phyloP scores from a whole-genome alignment of 1,284 basidiomycete genomes.

The Cutaneotrichosporon cavernicola region DNA sequence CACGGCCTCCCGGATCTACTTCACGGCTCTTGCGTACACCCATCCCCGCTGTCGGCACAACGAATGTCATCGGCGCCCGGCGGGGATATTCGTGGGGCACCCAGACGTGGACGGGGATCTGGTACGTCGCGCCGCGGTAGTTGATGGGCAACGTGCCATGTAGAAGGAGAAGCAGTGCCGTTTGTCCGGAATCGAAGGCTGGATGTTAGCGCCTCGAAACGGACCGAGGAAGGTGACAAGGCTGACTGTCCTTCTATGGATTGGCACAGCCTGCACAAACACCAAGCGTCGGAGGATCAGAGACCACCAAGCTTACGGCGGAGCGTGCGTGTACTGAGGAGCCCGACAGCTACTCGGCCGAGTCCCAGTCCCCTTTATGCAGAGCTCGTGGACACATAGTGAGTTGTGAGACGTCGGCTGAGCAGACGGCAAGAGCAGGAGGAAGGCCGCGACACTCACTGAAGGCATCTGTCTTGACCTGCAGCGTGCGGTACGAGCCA shows the following conservation, averaged over 20 bases:
- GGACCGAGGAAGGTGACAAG: background rate
- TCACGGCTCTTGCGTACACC: slow-evolving; percentile 73
- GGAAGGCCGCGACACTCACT: slow-evolving; percentile 58
- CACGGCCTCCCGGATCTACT: slow-evolving; percentile 78
- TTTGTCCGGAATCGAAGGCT: slow-evolving; percentile 93
- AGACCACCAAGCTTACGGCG: background rate
- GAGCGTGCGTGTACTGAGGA: background rate
- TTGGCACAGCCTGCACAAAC: too few species aligned
- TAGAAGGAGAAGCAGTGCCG: slow-evolving; percentile 82
- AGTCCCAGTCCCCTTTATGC: too few species aligned
- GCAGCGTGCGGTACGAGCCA: slow-evolving; percentile 63
- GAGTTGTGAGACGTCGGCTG: too few species aligned
- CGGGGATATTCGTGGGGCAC: slow-evolving; percentile 76
- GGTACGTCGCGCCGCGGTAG: slow-evolving; percentile 75
- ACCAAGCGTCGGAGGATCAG: background rate
- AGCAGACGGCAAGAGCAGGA: slow-evolving; percentile 14
- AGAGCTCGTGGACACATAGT: too few species aligned
- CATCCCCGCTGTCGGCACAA: slow-evolving; percentile 91
- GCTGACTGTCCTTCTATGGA: too few species aligned
- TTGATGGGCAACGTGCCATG: slow-evolving; percentile 88
- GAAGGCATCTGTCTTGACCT: slow-evolving; percentile 89
- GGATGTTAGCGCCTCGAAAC: slow-evolving; percentile 12
- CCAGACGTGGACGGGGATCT: slow-evolving; percentile 93
- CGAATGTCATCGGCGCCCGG: slow-evolving; percentile 82
- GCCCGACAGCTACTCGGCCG: too few species aligned